These are phyloP conservation scores for Blastobotrys indianensis DNA, from an alignment of 1,139 yeast species.

Conservation along the genomic window DNA sequence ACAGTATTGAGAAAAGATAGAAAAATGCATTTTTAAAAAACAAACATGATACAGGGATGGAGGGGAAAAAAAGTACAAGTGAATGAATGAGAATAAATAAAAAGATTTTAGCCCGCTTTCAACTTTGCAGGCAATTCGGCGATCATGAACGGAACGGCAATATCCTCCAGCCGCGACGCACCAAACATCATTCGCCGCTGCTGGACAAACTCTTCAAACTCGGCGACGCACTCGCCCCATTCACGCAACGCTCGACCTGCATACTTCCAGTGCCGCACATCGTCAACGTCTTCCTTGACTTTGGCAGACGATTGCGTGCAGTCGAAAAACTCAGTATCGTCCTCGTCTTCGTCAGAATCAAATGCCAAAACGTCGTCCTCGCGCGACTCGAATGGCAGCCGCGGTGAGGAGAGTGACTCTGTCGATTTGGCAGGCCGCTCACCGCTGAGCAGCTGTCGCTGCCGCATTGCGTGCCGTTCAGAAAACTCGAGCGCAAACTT, in stretches of 20 bases:
- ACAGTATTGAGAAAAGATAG: too few relatives aligned
- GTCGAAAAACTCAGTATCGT: too few relatives aligned
- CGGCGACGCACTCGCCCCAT: constrained; percentile 51
- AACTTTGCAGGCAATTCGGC: constrained; percentile 38
- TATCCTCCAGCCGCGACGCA: constrained; percentile 27
- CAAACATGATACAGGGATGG: background rate
- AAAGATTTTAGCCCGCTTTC: constrained; percentile 18
- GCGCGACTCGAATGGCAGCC: constrained; percentile 5
- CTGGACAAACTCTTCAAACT: constrained; percentile 52
- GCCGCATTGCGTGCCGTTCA: constrained; percentile 13
- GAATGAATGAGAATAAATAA: background rate
- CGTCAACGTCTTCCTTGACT: constrained; percentile 13
- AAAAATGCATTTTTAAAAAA: constrained; percentile 1
- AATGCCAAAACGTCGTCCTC: too few relatives aligned
- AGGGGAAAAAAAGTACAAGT: background rate
- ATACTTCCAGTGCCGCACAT: constrained; percentile 35
- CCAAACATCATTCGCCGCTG: constrained; percentile 26
- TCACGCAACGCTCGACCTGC: constrained; percentile 65
- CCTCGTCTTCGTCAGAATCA: background rate
- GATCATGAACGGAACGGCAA: constrained; percentile 40
- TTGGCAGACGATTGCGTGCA: background rate
- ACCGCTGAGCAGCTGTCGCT: background rate
- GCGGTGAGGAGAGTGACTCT: constrained; percentile 3
- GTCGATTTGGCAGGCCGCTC: background rate
- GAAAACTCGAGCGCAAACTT: constrained; percentile 26